phyloP scores from a whole-genome alignment of 1,139 yeast species.

The Debaryomyces fabryi region DNA sequence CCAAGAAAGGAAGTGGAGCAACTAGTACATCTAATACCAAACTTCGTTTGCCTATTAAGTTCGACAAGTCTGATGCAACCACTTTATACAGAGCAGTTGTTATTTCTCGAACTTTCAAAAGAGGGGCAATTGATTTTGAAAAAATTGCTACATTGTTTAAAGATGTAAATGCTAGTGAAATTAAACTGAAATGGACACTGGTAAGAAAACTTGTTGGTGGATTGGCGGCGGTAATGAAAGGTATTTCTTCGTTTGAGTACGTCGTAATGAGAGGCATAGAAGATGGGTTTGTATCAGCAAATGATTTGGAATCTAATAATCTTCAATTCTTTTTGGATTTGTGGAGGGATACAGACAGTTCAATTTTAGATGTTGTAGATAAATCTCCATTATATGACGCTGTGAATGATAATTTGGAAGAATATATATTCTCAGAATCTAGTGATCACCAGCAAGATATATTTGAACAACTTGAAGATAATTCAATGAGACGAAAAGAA shows the following conservation, averaged over 20 bases:
- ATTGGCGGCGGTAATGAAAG: conserved; percentile 49
- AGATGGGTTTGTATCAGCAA: conserved; percentile 46
- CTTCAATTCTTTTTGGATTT: conserved; percentile 51
- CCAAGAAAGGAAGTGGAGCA: conserved; percentile 11
- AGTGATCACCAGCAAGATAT: conserved; percentile 28
- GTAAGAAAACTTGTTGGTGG: conserved; percentile 62
- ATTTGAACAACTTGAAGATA: conserved; percentile 43
- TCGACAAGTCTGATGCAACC: conserved; percentile 51
- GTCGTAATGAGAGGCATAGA: conserved; percentile 56
- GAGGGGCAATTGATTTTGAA: conserved; percentile 59
- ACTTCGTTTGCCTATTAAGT: conserved; percentile 27
- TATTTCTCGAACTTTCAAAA: conserved; percentile 58
- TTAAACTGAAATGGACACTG: conserved; percentile 64
- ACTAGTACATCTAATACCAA: conserved; percentile 13
- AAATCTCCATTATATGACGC: conserved; percentile 39
- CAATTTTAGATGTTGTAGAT: conserved; percentile 32
- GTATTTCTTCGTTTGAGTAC: conserved; percentile 61
- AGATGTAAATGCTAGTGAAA: conserved; percentile 37
- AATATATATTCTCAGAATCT: conserved; percentile 28
- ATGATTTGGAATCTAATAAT: conserved; percentile 52
- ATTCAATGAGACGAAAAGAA: conserved; percentile 61
- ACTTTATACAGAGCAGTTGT: conserved; percentile 59
- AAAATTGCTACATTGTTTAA: conserved; percentile 51
- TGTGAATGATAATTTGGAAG: conserved; percentile 28
- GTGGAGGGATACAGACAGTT: conserved; percentile 58